These are phyloP conservation scores for Scortechinia acanthostroma DNA, from an alignment of 2,329 filamentous ascomycete genomes.

Conservation along the genomic window DNA sequence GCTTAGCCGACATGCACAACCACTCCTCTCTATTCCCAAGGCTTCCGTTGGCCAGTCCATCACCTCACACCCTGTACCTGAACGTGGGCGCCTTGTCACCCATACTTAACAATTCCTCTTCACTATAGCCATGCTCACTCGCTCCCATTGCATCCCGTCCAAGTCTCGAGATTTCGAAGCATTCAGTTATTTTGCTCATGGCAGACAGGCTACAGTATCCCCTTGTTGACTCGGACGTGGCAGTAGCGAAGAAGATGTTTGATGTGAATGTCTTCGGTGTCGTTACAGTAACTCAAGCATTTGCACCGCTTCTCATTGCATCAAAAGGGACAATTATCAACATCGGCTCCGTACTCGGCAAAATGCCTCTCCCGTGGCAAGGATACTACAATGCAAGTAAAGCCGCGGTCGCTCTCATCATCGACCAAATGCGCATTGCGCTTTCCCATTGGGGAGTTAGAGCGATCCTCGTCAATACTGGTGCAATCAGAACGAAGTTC, in stretches of 20 bases:
- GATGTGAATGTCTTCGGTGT: slow-evolving; percentile 23
- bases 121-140: too few species aligned
- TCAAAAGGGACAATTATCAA: slow-evolving; percentile 23
- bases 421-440: background rate
- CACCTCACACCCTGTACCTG: too few species aligned
- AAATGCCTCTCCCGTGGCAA: slow-evolving; percentile 18
- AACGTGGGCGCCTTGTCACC: too few species aligned
- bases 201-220: too few species aligned
- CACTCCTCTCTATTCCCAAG: too few species aligned
- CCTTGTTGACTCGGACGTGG: slow-evolving; percentile 16
- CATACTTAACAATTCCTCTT: too few species aligned
- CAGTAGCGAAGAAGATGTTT: slow-evolving; percentile 17
- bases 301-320: slow-evolving; percentile 14
- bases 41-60: too few species aligned
- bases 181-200: too few species aligned
- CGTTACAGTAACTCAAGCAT: slow-evolving; percentile 22
- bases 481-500: background rate
- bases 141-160: too few species aligned
- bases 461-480: background rate
- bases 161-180: too few species aligned
- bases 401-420: background rate
- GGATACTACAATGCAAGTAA: slow-evolving; percentile 15
- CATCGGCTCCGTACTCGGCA: slow-evolving; percentile 19
- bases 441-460: background rate
- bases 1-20: too few species aligned